These are phyloP conservation scores for Pseudocercospora crystallina DNA, from an alignment of 2,329 filamentous ascomycete genomes.

Conservation along the genomic window DNA sequence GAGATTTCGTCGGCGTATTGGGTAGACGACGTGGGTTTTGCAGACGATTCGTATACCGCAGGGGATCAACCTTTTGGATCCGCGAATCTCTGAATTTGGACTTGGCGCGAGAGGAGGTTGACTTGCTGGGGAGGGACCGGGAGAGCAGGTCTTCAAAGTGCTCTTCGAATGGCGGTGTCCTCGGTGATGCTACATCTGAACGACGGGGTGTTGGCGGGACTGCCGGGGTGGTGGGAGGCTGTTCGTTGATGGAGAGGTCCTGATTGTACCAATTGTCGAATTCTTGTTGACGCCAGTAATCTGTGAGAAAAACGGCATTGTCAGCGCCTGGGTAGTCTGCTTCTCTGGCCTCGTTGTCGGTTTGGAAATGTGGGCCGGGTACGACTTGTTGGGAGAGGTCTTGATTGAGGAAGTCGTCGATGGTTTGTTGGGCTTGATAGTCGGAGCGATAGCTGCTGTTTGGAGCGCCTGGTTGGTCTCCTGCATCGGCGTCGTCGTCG, in stretches of 20 bases:
- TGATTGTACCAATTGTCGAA: neutral
- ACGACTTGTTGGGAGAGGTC: too few relatives aligned
- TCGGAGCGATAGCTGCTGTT: too few relatives aligned
- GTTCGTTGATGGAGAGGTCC: neutral
- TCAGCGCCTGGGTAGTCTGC: neutral
- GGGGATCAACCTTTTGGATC: slow-evolving; percentile 14
- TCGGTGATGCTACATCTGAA: slow-evolving; percentile 3
- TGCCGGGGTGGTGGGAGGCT: neutral
- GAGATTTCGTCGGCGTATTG: slow-evolving; percentile 20
- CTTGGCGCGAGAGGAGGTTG: neutral
- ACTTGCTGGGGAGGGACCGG: neutral
- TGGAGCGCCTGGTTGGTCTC: neutral
- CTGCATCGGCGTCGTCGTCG: too few relatives aligned
- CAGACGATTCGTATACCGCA: slow-evolving; percentile 19
- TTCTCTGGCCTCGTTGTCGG: too few relatives aligned
- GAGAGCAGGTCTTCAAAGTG: slow-evolving; percentile 11
- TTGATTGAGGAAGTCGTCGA: too few relatives aligned
- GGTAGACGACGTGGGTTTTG: slow-evolving; percentile 15
- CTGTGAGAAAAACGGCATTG: neutral
- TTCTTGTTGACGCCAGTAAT: neutral
- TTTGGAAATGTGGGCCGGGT: too few relatives aligned
- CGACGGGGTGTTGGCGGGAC: slow-evolving; percentile 6
- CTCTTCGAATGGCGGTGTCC: neutral
- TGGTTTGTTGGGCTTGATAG: too few relatives aligned
- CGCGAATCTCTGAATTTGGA: slow-evolving; percentile 8